Percentiles rank a stretch among this genome's conserved stretches.
phyloP scores from a whole-genome alignment of 75 land plant species.

The Selaginella moellendorffii region DNA sequence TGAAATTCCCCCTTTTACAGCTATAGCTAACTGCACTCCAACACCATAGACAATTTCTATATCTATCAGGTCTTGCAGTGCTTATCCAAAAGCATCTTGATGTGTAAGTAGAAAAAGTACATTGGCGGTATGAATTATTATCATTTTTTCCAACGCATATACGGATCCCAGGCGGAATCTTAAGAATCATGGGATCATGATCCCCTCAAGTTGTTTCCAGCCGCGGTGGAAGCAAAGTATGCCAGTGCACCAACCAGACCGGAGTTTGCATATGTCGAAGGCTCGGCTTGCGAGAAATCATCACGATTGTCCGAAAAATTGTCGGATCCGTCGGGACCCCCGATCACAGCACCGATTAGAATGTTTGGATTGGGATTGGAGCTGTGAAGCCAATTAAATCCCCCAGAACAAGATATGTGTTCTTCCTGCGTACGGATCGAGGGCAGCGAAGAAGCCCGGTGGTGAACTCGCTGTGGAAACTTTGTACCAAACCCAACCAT shows the following conservation, averaged over 20 bases:
- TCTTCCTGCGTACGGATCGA: slow-evolving; percentile 29
- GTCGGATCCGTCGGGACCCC: slow-evolving; percentile 60
- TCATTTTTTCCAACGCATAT: too few species aligned
- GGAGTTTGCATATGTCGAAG: slow-evolving; percentile 69
- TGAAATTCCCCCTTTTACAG: too few species aligned
- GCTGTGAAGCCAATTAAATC: slow-evolving; percentile 38
- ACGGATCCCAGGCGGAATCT: too few species aligned
- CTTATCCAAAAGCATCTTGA: too few species aligned
- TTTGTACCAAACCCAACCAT: slow-evolving; percentile 64
- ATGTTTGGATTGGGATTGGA: slow-evolving; percentile 45
- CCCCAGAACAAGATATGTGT: slow-evolving; percentile 39
- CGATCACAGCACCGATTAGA: slow-evolving; percentile 55
- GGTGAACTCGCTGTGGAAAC: slow-evolving; percentile 63
- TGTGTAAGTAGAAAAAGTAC: too few species aligned
- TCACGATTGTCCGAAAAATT: slow-evolving; percentile 37
- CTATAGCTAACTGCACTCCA: too few species aligned
- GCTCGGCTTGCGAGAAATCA: slow-evolving; percentile 43
- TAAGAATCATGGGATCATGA: too few species aligned
- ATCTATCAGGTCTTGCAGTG: too few species aligned
- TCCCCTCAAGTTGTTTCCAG: too few species aligned
- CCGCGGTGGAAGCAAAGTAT: slow-evolving; percentile 2
- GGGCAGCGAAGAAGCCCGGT: slow-evolving; percentile 63
- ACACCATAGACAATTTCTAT: too few species aligned
- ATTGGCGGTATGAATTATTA: too few species aligned
- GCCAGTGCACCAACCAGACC: slow-evolving; percentile 70